phyloP scores from a whole-genome alignment of 164 flowering plant genomes.

The Platanus orientalis region DNA sequence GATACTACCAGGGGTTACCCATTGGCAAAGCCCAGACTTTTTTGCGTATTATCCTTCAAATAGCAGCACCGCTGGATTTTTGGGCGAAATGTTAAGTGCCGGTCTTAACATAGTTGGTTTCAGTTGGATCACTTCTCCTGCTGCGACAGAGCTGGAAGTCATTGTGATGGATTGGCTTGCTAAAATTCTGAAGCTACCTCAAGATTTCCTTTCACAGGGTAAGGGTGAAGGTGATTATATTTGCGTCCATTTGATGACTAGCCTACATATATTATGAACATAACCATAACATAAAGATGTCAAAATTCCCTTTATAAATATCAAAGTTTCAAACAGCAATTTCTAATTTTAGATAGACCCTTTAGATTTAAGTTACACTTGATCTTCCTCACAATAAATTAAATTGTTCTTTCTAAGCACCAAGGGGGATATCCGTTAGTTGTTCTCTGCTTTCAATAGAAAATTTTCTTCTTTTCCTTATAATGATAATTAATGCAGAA shows the following conservation, averaged over 20 bases:
- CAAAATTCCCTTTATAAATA: too few species aligned
- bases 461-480: too few species aligned
- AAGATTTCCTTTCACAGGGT: slow-evolving; percentile 72
- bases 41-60: slow-evolving; percentile 94
- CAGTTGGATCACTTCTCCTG: slow-evolving; percentile 95
- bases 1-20: slow-evolving; percentile 90
- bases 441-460: too few species aligned
- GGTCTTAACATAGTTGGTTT: slow-evolving; percentile 89
- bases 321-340: too few species aligned
- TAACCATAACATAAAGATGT: too few species aligned
- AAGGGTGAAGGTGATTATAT: slow-evolving; percentile 1
- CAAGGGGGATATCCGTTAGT: too few species aligned
- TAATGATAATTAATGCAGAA: too few species aligned
- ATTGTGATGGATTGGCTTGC: slow-evolving; percentile 96
- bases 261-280: too few species aligned
- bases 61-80: slow-evolving; percentile 81
- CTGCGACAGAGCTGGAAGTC: slow-evolving; percentile 94
- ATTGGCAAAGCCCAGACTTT: slow-evolving; percentile 96
- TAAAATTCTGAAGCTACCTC: slow-evolving; percentile 79
- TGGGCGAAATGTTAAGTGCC: slow-evolving; percentile 98
- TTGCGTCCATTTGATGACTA: not conserved
- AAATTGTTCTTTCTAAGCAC: too few species aligned
- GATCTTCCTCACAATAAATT: too few species aligned
- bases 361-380: too few species aligned
- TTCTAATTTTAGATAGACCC: too few species aligned